Evolutionary conservation across 1,284 basidiomycete species (phyloP), one percentile per base, ranked within the genome.

Genomic region (Microstroma glucosiphilum): DNA sequence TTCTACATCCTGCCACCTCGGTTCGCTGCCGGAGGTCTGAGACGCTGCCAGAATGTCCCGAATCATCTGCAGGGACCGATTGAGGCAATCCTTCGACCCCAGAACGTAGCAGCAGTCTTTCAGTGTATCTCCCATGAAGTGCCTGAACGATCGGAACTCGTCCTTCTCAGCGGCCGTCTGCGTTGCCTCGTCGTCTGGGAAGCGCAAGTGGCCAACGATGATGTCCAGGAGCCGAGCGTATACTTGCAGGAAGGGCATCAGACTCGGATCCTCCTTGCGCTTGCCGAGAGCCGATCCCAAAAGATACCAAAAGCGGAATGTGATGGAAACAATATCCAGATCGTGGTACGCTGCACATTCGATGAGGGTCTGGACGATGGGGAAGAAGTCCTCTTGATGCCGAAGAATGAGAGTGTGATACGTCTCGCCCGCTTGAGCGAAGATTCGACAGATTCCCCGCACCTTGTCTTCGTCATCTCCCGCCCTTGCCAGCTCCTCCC

Each of bases 31-130:
- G 2, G n/a, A 11, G 11, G 43, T 25, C 40, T 62, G 57, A 7
- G 55, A 40, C 23, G 25, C 17, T 6, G 86, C 82, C 63, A 97
- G 83, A 2, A 89, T 89, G 0, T 82, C 79, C 21, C 87, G 86
- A 68, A 97, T 89, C 78, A 91, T 84, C 60, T 89, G 86, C 79
- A 92, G 90, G 11, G 92, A 86, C 8, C 88, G 84, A 58, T 87
- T 82, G 49, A 99, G 84, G 75, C 96, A 98, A 3, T 85, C 84
- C 56, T 91, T 88, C 1, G 92, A 86, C 37, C 92, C 90, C 42
- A 99, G 85, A 42, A 99, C 92, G 68, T 89, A 86, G 81, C 96
- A 98, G 79, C 96, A 98, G 79, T 99, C 96, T 81, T 99, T 99
- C 70, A 99, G 85, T 4, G 96, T 98, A 80, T 98, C 94, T 59